Percentiles rank a stretch among this genome's conserved stretches.
Conservation (phyloP, 306 rosid species). For the Vigna unguiculata region DNA sequence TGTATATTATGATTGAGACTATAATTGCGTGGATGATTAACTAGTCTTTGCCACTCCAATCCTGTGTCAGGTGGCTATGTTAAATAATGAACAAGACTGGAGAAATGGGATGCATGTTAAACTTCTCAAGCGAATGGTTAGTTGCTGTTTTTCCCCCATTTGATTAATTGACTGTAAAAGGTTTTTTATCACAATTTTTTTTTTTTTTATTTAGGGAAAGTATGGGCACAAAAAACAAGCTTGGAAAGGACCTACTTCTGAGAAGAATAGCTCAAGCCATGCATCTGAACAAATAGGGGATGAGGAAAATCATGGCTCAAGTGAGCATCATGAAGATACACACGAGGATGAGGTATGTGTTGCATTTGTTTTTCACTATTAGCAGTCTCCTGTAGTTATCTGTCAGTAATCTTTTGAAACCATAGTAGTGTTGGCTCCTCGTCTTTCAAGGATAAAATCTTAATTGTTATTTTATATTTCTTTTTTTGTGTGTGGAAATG, state of each 20-base stretch:
- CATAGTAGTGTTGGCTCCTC: no score
- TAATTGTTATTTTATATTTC: no score
- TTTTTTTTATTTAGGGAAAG: slow-evolving; percentile 61
- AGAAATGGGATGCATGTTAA: slow-evolving; percentile 96
- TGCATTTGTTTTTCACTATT: slow-evolving; percentile 14
- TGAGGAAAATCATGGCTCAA: slow-evolving; percentile 67
- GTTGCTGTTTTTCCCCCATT: not conserved
- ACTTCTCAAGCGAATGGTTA: slow-evolving; percentile 76
- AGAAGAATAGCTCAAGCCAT: slow-evolving; percentile 63
- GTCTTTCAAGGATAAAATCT: no score
- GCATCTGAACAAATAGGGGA: slow-evolving; percentile 61
- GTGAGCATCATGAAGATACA: slow-evolving; percentile 70
- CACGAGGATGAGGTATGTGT: slow-evolving; percentile 75
- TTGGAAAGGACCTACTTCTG: slow-evolving; percentile 69
- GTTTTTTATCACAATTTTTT: slow-evolving; percentile 7
- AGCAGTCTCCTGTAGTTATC: not conserved
- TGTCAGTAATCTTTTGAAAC: not conserved
- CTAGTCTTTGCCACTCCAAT: slow-evolving; percentile 27
- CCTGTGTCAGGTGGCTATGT: slow-evolving; percentile 69
- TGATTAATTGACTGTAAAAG: slow-evolving; percentile 22
- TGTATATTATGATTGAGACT: slow-evolving; percentile 32
- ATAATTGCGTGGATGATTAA: slow-evolving; percentile 26
- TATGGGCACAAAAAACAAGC: slow-evolving; percentile 73
- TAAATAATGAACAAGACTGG: slow-evolving; percentile 88
- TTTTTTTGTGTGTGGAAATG: no score